phyloP scores from a whole-genome alignment of 2,329 filamentous ascomycete species.

The Fusarium verticillioides region DNA sequence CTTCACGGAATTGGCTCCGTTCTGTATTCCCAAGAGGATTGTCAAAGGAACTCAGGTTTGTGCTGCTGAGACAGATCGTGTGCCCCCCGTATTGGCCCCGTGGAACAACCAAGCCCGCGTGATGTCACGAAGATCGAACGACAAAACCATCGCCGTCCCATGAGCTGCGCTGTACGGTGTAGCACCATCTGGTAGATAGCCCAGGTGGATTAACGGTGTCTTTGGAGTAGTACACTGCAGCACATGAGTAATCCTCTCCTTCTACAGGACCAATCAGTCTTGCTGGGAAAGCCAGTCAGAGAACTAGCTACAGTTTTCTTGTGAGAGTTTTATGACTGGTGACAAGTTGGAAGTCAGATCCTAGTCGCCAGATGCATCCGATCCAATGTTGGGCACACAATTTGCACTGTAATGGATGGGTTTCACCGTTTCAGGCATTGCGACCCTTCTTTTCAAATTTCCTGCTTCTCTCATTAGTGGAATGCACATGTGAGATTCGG shows the following conservation, averaged over 20 bases:
- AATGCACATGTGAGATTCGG: slow-evolving; percentile 38
- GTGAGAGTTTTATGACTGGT: not conserved
- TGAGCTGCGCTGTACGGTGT: not conserved
- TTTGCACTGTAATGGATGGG: slow-evolving; percentile 2
- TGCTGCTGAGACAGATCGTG: slow-evolving; percentile 24
- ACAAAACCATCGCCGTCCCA: slow-evolving; percentile 19
- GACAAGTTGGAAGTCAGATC: slow-evolving; percentile 9
- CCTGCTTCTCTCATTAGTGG: slow-evolving; percentile 30
- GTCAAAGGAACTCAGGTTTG: not conserved
- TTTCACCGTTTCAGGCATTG: slow-evolving; percentile 11
- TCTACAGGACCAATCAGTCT: not conserved
- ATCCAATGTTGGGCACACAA: slow-evolving; percentile 15
- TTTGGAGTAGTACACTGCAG: not conserved
- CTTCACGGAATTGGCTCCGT: not conserved
- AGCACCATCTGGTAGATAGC: not conserved
- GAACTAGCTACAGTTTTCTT: not conserved
- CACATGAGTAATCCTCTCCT: slow-evolving; percentile 7
- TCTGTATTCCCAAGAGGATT: not conserved
- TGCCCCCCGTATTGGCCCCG: slow-evolving; percentile 25
- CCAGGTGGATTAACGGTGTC: not conserved
- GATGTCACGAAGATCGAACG: slow-evolving; percentile 42
- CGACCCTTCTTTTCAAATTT: slow-evolving; percentile 11
- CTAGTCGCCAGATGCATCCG: slow-evolving; percentile 16
- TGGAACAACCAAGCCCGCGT: slow-evolving; percentile 22
- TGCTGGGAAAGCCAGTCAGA: not conserved